Evolutionary conservation across 768 basidiomycete genomes (phyloP).

Genomic region (Collybiopsis confluens): DNA sequence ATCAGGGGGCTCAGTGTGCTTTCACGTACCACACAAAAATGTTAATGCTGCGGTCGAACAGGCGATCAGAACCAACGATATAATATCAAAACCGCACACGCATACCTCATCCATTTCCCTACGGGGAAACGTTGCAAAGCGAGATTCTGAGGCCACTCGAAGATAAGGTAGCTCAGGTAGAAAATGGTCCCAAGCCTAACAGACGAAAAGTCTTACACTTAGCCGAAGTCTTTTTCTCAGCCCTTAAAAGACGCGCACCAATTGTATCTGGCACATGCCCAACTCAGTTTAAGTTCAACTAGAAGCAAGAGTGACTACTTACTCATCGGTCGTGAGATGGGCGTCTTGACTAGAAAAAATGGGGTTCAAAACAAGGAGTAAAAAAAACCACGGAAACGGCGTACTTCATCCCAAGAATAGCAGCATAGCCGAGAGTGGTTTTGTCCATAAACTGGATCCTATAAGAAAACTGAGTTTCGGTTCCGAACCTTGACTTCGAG

Average conservation of each 20-base stretch:
- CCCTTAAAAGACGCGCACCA: neutral
- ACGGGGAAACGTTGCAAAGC: conserved; percentile 71
- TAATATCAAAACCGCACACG: conserved; percentile 2
- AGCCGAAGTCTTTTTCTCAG: neutral
- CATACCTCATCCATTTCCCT: conserved; percentile 76
- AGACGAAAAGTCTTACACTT: neutral
- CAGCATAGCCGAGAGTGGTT: conserved; percentile 41
- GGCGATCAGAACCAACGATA: neutral
- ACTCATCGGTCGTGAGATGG: conserved; percentile 2
- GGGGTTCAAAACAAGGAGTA: neutral
- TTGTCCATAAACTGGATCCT: conserved; percentile 56
- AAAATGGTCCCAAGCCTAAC: conserved; percentile 71
- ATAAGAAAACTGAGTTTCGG: conserved; percentile 9
- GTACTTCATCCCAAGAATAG: conserved; percentile 49
- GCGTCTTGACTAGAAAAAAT: neutral
- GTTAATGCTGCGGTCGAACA: conserved; percentile 29
- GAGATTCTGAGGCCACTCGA: conserved; percentile 74
- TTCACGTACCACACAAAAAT: conserved; percentile 51
- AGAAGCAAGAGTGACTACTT: conserved; percentile 13
- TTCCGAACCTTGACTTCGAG: neutral
- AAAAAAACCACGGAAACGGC: conserved; percentile 8
- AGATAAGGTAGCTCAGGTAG: conserved; percentile 64
- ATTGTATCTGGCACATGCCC: neutral
- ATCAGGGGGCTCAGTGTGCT: neutral
- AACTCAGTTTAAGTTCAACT: neutral